Evolutionary conservation across 2,329 filamentous ascomycete species (phyloP).

Genomic region (Pseudogymnoascus sp.): DNA sequence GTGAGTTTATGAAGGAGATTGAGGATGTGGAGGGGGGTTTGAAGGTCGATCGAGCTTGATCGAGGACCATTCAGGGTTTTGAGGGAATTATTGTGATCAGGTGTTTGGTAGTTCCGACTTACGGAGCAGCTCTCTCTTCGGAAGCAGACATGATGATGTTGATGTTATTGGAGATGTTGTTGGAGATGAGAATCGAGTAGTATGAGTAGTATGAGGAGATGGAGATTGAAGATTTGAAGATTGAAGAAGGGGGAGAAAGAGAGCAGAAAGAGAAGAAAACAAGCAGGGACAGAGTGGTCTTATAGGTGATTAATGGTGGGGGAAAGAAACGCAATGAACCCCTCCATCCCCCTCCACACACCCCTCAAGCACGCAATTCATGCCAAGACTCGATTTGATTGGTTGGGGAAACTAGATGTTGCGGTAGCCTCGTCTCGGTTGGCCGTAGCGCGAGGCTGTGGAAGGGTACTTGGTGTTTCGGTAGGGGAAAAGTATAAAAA

Average conservation of each 20-base stretch:
- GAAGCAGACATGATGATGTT: constrained; percentile 9
- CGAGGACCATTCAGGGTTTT: not conserved
- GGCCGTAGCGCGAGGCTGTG: constrained; percentile 3
- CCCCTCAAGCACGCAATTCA: constrained; percentile 6
- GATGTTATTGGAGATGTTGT: not conserved
- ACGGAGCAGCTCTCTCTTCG: constrained; percentile 11
- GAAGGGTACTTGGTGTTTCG: not conserved
- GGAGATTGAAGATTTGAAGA: constrained; percentile 1
- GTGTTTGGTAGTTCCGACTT: constrained; percentile 1
- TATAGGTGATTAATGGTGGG: not conserved
- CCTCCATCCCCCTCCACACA: not conserved
- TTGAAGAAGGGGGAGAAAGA: not conserved
- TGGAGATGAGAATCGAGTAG: not conserved
- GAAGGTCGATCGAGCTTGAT: not conserved
- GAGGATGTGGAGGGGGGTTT: not conserved
- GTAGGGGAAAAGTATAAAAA: not conserved
- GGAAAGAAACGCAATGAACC: constrained; percentile 2
- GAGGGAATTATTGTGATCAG: not conserved
- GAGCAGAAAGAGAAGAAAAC: not conserved
- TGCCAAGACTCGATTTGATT: not conserved
- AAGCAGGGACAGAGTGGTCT: constrained; percentile 3
- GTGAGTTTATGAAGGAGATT: not conserved
- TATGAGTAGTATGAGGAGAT: not conserved
- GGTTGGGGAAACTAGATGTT: not conserved
- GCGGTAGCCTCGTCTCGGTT: not conserved